Conservation (phyloP, 257 asterid species). For the Rhazya stricta region DNA sequence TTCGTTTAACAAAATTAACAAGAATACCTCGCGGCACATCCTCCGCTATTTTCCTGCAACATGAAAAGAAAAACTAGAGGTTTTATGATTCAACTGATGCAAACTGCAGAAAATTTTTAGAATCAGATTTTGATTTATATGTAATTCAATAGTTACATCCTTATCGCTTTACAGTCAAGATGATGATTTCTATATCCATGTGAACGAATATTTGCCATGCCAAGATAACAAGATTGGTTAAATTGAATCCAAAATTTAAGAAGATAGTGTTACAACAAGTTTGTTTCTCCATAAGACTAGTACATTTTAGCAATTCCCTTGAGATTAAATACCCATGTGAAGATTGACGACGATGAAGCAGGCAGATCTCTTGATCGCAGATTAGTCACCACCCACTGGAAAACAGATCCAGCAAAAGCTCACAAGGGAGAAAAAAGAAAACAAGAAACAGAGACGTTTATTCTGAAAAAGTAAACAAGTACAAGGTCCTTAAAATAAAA, state of each 20-base stretch:
- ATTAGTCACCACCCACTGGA: conserved; percentile 95
- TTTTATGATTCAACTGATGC: background rate
- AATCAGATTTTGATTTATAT: too few relatives aligned
- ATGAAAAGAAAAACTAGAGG: background rate
- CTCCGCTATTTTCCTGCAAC: conserved; percentile 75
- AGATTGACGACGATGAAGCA: conserved; percentile 57
- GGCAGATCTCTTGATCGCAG: conserved; percentile 46
- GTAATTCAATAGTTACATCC: too few relatives aligned
- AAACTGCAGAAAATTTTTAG: background rate
- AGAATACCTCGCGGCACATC: conserved; percentile 96
- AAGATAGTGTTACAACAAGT: conserved; percentile 51
- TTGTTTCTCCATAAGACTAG: conserved; percentile 86
- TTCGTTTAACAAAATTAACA: too few relatives aligned
- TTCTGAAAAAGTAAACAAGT: background rate
- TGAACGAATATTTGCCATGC: background rate
- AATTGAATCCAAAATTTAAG: background rate
- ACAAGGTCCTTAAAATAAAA: background rate
- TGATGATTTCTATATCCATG: background rate
- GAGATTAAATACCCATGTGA: conserved; percentile 80
- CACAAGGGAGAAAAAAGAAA: background rate
- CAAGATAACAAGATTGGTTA: background rate
- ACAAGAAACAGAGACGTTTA: background rate
- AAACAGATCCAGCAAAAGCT: conserved; percentile 9
- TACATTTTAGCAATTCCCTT: conserved; percentile 87
- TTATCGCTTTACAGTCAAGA: background rate